These are phyloP conservation scores for Kalmusia sp. DNA, from an alignment of 2,329 filamentous ascomycete genomes.

Conservation along the genomic window DNA sequence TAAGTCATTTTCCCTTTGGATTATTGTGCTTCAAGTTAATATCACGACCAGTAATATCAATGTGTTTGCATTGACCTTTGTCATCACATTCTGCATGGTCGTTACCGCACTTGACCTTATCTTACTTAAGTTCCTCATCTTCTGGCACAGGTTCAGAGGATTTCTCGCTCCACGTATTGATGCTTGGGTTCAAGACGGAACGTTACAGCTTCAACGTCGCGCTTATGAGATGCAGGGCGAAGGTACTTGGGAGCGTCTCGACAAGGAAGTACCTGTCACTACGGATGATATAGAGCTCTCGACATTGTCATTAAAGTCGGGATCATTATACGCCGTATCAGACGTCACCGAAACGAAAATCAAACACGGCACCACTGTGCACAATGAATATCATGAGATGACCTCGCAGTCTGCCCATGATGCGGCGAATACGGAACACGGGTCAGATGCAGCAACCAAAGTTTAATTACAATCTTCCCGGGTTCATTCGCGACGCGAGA, in stretches of 20 bases:
- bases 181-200: constrained; percentile 18
- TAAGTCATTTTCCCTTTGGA: not conserved
- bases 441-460: too few relatives aligned
- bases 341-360: too few relatives aligned
- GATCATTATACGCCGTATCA: too few relatives aligned
- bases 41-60: constrained; percentile 23
- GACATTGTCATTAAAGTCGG: not conserved
- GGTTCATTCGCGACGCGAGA: too few relatives aligned
- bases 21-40: too few relatives aligned
- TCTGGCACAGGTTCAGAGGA: constrained; percentile 7
- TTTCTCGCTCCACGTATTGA: constrained; percentile 6
- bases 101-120: constrained; percentile 8
- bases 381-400: too few relatives aligned
- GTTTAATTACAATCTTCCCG: too few relatives aligned
- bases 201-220: constrained; percentile 18
- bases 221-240: not conserved
- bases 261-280: not conserved
- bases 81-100: constrained; percentile 5
- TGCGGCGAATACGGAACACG: too few relatives aligned
- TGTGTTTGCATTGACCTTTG: constrained; percentile 15
- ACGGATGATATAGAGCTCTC: not conserved
- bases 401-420: too few relatives aligned
- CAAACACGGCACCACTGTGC: too few relatives aligned
- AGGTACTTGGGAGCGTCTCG: constrained; percentile 1
- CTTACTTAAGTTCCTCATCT: constrained; percentile 14